These are phyloP conservation scores for Solanum appendiculatum DNA, from an alignment of 257 asterid species.

Conservation along the genomic window DNA sequence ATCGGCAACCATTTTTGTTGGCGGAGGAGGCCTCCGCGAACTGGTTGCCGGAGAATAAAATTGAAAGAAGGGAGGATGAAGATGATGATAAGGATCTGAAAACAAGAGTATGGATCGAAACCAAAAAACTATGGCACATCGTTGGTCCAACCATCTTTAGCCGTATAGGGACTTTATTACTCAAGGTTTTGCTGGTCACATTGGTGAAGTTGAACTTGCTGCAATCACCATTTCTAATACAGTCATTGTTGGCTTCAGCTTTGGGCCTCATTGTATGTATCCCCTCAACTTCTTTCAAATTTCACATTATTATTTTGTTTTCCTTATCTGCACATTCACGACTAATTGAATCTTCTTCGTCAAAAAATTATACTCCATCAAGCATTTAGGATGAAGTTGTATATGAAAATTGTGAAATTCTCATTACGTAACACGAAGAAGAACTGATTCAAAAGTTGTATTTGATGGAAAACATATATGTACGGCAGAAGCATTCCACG, in stretches of 20 bases:
- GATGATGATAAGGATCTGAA: background rate
- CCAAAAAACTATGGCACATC: slow-evolving; percentile 29
- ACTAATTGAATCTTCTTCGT: background rate
- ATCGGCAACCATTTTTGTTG: background rate
- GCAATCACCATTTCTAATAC: slow-evolving; percentile 37
- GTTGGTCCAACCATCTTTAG: slow-evolving; percentile 36
- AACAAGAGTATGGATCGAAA: slow-evolving; percentile 14
- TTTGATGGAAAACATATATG: too few relatives aligned
- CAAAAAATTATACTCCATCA: background rate
- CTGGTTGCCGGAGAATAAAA: background rate
- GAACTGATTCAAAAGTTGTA: background rate
- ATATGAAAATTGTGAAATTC: background rate
- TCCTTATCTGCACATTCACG: background rate
- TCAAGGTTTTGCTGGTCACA: slow-evolving; percentile 42
- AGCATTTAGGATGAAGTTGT: background rate
- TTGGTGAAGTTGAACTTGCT: slow-evolving; percentile 43
- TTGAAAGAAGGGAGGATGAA: background rate
- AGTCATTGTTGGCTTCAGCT: slow-evolving; percentile 40
- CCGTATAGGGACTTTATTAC: slow-evolving; percentile 21
- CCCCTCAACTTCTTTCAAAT: background rate
- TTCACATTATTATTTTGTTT: background rate
- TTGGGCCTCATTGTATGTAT: slow-evolving; percentile 35
- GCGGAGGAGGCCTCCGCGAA: background rate
- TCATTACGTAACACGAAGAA: background rate
- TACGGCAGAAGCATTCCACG: too few relatives aligned